A percentile compares a stretch with the other conserved stretches of the same genome.
Conservation (phyloP, 352 stramenopile species). For the Thraustotheca clavata region DNA sequence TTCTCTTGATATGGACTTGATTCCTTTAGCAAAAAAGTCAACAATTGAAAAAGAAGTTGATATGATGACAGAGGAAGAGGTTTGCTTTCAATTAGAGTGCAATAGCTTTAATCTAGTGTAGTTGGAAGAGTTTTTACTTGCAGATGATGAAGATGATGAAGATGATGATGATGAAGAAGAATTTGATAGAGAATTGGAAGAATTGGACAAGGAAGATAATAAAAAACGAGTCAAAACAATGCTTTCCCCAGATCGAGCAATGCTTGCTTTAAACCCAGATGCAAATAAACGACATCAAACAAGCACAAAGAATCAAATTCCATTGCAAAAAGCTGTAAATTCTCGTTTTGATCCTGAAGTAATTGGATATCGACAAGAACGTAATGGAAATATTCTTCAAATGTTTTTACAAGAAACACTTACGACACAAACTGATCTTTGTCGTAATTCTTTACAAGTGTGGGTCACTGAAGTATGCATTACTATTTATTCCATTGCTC, state of each 20-base stretch:
- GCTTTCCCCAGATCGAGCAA: conserved; percentile 1
- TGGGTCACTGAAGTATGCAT: conserved; percentile 8
- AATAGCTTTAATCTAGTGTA: not conserved
- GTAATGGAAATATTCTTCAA: conserved; percentile 3
- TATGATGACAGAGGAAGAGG: conserved; percentile 14
- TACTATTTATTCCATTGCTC: not conserved
- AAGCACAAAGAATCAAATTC: conserved; percentile 1
- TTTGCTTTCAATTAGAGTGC: not conserved
- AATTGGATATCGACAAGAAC: conserved; percentile 10
- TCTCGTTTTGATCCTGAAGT: conserved; percentile 8
- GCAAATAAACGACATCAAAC: not conserved
- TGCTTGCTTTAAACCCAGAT: not conserved
- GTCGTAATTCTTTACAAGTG: not conserved
- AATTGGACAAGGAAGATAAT: conserved; percentile 5
- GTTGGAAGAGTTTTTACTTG: conserved; percentile 15
- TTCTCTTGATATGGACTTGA: conserved; percentile 11
- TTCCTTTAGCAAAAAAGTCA: not conserved
- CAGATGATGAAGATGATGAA: conserved; percentile 16
- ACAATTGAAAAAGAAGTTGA: not conserved
- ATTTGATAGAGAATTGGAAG: conserved; percentile 13
- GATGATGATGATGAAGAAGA: conserved; percentile 15
- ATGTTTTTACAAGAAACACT: conserved; percentile 10
- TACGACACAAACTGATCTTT: conserved; percentile 5
- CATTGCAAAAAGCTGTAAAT: conserved; percentile 7
- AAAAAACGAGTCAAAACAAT: conserved; percentile 17